Evolutionary conservation across 139 green algal genomes (phyloP).

Genomic region (Dunaliella sp.): DNA sequence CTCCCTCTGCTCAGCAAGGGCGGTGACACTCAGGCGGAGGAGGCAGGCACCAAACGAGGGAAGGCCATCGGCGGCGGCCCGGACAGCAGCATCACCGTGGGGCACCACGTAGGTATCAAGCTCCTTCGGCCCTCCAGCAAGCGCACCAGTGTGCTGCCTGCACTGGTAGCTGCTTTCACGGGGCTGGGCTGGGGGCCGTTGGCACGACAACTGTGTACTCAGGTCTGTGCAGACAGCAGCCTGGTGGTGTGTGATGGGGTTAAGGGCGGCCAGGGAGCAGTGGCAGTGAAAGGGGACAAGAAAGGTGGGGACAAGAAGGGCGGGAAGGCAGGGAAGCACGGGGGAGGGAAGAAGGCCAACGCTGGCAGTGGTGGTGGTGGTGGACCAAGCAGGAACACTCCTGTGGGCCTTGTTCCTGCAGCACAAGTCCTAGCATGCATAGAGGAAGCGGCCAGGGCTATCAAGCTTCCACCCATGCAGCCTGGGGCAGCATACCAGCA

Average conservation of each 20-base stretch:
- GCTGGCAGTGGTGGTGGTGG: not conserved
- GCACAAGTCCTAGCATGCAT: not conserved
- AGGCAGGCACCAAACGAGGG: not conserved
- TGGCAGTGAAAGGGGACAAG: not conserved
- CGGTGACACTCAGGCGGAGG: not conserved
- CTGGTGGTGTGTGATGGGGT: not conserved
- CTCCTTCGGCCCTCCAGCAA: not conserved
- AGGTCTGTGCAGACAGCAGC: not conserved
- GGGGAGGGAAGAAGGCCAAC: not conserved
- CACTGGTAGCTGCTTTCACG: not conserved
- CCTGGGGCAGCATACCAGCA: too few species aligned
- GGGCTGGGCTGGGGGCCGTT: not conserved
- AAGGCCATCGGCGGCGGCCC: not conserved
- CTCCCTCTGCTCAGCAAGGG: not conserved
- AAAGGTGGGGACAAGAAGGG: not conserved
- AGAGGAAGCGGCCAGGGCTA: not conserved
- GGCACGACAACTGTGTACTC: not conserved
- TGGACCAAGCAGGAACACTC: not conserved
- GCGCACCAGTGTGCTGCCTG: not conserved
- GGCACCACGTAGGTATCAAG: not conserved
- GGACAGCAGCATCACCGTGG: not conserved
- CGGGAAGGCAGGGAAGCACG: slow-evolving; percentile 2
- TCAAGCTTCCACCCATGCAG: not conserved
- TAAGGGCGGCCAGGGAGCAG: not conserved
- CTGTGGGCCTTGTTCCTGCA: not conserved